These are phyloP conservation scores for Collybia sp. DNA, from an alignment of 768 basidiomycete species.

Conservation along the genomic window DNA sequence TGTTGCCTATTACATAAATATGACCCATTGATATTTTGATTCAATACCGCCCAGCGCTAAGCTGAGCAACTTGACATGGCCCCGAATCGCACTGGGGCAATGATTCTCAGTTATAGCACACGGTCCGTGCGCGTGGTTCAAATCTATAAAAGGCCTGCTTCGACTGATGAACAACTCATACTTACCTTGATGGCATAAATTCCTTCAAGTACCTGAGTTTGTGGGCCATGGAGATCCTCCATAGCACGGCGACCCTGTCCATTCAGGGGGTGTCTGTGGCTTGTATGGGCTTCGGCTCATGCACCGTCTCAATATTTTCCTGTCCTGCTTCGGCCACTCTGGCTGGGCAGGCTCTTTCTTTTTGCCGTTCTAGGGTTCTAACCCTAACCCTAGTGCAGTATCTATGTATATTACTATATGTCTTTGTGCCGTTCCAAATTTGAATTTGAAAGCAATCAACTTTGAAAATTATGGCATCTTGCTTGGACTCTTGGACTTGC, in stretches of 20 bases:
- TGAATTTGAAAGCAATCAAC: too few species aligned
- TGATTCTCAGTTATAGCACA: not conserved
- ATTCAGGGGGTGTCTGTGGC: constrained; percentile 44
- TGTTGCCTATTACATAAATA: too few species aligned
- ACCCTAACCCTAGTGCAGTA: not conserved
- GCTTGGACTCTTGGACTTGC: too few species aligned
- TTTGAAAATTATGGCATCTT: too few species aligned
- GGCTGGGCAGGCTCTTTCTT: constrained; percentile 35
- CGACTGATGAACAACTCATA: constrained; percentile 29
- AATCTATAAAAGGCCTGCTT: constrained; percentile 23
- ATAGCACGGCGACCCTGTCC: constrained; percentile 76
- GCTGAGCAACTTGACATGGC: too few species aligned
- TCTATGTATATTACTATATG: too few species aligned
- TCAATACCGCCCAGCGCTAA: too few species aligned
- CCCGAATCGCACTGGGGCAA: not conserved
- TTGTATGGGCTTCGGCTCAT: constrained; percentile 61
- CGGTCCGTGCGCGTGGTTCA: constrained; percentile 31
- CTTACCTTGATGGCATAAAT: constrained; percentile 63
- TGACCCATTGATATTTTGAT: too few species aligned
- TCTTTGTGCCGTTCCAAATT: too few species aligned
- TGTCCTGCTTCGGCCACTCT: constrained; percentile 49
- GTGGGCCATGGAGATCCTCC: constrained; percentile 51
- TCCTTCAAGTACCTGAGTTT: constrained; percentile 51
- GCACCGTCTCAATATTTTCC: constrained; percentile 65
- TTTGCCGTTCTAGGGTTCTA: constrained; percentile 18